These are phyloP conservation scores for Globisporangium radiosum DNA, from an alignment of 352 stramenopile species.

Conservation along the genomic window DNA sequence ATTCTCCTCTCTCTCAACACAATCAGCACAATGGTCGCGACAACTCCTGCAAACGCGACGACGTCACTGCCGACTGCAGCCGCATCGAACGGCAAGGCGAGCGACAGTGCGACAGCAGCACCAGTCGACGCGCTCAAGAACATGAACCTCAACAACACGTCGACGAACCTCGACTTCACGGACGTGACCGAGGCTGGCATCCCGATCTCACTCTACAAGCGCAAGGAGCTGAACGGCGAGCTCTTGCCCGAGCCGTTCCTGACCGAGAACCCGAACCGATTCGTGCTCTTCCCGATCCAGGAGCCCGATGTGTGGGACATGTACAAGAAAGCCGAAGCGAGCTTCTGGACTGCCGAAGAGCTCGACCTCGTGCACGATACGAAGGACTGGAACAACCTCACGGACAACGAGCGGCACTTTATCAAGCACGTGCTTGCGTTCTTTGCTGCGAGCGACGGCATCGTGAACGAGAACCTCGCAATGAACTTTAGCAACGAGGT, in stretches of 20 bases:
- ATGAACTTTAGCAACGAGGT: slow-evolving; percentile 99
- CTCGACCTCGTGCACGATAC: slow-evolving; percentile 95
- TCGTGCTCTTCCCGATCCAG: slow-evolving; percentile 98
- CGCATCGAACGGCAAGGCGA: slow-evolving; percentile 18
- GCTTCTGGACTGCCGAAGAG: slow-evolving; percentile 99
- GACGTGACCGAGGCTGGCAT: slow-evolving; percentile 20
- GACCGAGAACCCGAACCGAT: slow-evolving; percentile 93
- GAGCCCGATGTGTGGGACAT: slow-evolving; percentile 97
- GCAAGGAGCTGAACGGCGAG: slow-evolving; percentile 80
- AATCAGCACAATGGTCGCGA: slow-evolving; percentile 28
- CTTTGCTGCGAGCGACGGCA: slow-evolving; percentile 97
- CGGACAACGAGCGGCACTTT: slow-evolving; percentile 95
- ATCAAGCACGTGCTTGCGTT: slow-evolving; percentile 98
- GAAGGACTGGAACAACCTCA: slow-evolving; percentile 93
- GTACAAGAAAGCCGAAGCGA: slow-evolving; percentile 99
- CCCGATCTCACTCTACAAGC: slow-evolving; percentile 81
- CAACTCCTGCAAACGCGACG: slow-evolving; percentile 7
- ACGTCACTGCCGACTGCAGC: slow-evolving; percentile 5
- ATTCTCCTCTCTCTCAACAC: slow-evolving; percentile 1
- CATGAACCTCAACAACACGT: slow-evolving; percentile 6
- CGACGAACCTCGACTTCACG: slow-evolving; percentile 15
- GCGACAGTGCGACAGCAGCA: slow-evolving; percentile 2
- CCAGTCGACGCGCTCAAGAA: slow-evolving; percentile 8
- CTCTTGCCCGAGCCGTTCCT: slow-evolving; percentile 90
- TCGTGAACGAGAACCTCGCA: slow-evolving; percentile 99